Percentiles rank a stretch among this genome's conserved stretches.
Conservation (phyloP, 352 stramenopile genomes). For the Phytophthora boehmeriae region DNA sequence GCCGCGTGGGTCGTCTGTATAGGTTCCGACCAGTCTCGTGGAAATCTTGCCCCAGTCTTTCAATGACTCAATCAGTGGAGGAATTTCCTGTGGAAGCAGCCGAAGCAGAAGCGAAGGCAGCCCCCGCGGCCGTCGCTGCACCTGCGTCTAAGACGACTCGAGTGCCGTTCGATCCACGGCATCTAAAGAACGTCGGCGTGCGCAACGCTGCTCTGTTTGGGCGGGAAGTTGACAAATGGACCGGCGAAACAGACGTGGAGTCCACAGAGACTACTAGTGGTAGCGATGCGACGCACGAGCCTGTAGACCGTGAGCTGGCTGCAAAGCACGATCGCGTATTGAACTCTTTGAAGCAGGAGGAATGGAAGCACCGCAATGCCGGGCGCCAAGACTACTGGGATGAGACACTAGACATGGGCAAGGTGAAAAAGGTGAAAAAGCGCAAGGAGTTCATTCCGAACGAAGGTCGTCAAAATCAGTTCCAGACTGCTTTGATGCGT, state of each 20-base stretch:
- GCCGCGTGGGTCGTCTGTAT: conserved; percentile 43
- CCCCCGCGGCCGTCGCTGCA: not conserved
- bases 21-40: conserved; percentile 28
- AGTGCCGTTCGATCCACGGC: conserved; percentile 61
- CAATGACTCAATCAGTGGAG: conserved; percentile 36
- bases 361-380: conserved; percentile 72
- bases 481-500: conserved; percentile 61
- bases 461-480: conserved; percentile 73
- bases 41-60: conserved; percentile 28
- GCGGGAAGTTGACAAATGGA: conserved; percentile 73
- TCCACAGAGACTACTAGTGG: conserved; percentile 44
- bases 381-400: conserved; percentile 80
- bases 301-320: conserved; percentile 40
- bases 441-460: conserved; percentile 84
- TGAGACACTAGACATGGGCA: conserved; percentile 71
- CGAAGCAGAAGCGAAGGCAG: conserved; percentile 5
- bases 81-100: conserved; percentile 21
- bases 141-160: conserved; percentile 7
- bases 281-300: conserved; percentile 33
- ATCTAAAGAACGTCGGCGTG: conserved; percentile 64
- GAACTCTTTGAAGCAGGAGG: conserved; percentile 74
- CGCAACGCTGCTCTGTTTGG: conserved; percentile 70
- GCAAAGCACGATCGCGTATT: conserved; percentile 74
- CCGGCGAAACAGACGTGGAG: conserved; percentile 53
- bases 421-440: conserved; percentile 87